Evolutionary conservation across 352 stramenopile genomes (phyloP).

Genomic region (Poterioochromonas sp.): DNA sequence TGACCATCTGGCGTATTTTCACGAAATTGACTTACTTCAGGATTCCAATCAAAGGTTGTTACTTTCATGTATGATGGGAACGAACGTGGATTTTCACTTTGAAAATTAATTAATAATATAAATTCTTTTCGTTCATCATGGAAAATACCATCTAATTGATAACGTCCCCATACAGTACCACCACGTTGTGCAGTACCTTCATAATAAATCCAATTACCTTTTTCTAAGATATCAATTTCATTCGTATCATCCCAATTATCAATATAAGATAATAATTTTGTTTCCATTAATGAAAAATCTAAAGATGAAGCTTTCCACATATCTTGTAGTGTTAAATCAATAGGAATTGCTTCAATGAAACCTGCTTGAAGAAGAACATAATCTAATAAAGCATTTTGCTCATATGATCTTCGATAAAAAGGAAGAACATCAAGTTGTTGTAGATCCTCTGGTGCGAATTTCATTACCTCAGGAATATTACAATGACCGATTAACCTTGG

Average conservation of each 20-base stretch:
- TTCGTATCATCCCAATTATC: background rate
- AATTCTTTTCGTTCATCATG: background rate
- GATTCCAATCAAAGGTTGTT: background rate
- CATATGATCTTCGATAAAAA: background rate
- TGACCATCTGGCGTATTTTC: background rate
- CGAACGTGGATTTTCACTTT: background rate
- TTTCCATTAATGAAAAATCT: background rate
- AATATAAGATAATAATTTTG: background rate
- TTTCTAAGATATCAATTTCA: background rate
- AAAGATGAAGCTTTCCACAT: background rate
- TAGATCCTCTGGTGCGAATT: background rate
- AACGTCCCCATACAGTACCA: background rate
- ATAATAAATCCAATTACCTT: background rate
- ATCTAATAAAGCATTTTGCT: background rate
- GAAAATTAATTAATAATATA: background rate
- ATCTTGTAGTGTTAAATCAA: background rate
- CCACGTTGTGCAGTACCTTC: background rate
- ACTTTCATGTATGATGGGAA: background rate
- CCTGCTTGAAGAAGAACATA: background rate
- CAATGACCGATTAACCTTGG: background rate
- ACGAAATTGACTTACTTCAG: background rate
- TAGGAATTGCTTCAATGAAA: background rate
- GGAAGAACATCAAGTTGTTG: background rate
- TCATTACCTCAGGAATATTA: background rate
- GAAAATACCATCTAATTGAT: background rate